A percentile compares a stretch with the other conserved stretches of the same genome.
phyloP scores from a whole-genome alignment of 1,139 yeast genomes.

The Lodderomyces margitis region DNA sequence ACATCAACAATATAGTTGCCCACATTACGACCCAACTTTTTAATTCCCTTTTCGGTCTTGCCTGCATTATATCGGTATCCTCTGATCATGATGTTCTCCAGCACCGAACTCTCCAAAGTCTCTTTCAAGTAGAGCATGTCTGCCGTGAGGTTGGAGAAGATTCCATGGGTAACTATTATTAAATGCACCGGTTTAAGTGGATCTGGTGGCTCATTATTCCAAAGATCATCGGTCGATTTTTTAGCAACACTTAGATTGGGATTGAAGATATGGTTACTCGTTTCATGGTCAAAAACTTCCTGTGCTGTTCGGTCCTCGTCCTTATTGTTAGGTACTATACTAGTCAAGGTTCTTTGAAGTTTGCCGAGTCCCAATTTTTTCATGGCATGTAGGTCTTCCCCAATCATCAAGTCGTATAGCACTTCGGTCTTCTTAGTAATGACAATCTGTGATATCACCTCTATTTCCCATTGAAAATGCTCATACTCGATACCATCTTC shows the following conservation, averaged over 20 bases:
- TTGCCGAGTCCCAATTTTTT: conserved; percentile 28
- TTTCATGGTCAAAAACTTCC: conserved; percentile 1
- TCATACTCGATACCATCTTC: conserved; percentile 15
- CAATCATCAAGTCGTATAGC: conserved; percentile 65
- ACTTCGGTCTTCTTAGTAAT: conserved; percentile 68
- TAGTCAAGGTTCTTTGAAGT: conserved; percentile 19
- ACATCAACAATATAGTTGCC: conserved; percentile 69
- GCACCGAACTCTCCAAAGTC: conserved; percentile 58
- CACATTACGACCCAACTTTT: conserved; percentile 73
- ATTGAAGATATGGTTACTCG: conserved; percentile 13
- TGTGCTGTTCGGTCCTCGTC: background rate
- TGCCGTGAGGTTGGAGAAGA: conserved; percentile 85
- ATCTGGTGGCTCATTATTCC: conserved; percentile 53
- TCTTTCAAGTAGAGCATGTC: conserved; percentile 89
- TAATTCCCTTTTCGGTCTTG: conserved; percentile 84
- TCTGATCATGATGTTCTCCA: conserved; percentile 68
- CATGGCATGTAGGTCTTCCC: conserved; percentile 35
- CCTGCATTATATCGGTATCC: conserved; percentile 86
- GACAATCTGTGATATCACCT: conserved; percentile 77
- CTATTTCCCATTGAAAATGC: conserved; percentile 71
- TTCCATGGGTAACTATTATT: conserved; percentile 82
- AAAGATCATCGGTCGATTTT: conserved; percentile 62
- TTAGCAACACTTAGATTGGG: conserved; percentile 41
- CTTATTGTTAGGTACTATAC: conserved; percentile 11
- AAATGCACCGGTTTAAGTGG: conserved; percentile 60